These are phyloP conservation scores for Chrysochromulina tobinii DNA, from an alignment of 78 protist genomes.

Conservation along the genomic window DNA sequence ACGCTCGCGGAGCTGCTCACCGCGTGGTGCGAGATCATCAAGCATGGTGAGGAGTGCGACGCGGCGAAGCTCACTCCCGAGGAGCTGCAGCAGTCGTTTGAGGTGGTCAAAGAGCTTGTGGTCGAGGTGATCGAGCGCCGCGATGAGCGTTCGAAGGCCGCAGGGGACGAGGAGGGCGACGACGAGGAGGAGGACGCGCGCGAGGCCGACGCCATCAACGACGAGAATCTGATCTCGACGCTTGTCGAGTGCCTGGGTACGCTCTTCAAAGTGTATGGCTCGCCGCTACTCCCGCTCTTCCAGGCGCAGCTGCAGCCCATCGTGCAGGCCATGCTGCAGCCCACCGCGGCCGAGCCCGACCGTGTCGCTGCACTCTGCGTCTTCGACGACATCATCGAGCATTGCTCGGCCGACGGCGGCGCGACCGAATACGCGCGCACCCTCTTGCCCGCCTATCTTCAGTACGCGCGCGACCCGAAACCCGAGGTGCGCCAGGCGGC, in stretches of 20 bases:
- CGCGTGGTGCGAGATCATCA: neutral
- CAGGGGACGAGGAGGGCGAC: conserved; percentile 29
- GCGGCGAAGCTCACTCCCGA: neutral
- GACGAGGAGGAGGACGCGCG: conserved; percentile 41
- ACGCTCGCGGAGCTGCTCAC: neutral
- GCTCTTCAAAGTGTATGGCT: neutral
- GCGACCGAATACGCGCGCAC: neutral
- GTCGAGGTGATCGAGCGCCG: neutral
- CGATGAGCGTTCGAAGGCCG: neutral
- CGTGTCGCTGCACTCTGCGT: conserved; percentile 76
- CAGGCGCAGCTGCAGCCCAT: neutral
- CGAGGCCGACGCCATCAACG: neutral
- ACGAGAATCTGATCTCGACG: neutral
- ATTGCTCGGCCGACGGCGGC: conserved; percentile 18
- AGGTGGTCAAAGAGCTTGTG: neutral
- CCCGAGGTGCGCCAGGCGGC: conserved; percentile 69
- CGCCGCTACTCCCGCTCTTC: neutral
- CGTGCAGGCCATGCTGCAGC: neutral
- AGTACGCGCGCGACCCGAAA: neutral
- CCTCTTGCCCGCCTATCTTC: neutral
- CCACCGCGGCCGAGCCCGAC: conserved; percentile 7
- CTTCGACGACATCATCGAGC: conserved; percentile 78
- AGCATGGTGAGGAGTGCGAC: neutral
- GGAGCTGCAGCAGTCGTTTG: neutral
- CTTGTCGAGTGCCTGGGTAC: neutral